Conservation (phyloP, 495 filamentous ascomycete species). For the Hypoxylon crocopeplum region DNA sequence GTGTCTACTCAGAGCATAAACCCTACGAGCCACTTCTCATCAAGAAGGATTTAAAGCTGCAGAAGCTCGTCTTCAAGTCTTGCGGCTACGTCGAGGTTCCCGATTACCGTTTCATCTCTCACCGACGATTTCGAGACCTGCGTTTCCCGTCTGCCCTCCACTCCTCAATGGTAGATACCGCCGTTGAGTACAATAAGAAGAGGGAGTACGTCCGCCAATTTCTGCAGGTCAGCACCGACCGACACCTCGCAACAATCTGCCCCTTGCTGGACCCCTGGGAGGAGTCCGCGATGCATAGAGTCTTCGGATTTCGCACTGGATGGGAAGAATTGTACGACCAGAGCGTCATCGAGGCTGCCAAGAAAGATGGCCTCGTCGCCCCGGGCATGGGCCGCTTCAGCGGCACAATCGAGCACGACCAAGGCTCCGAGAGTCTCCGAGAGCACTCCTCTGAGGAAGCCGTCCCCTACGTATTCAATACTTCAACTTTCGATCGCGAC, state of each 20-base stretch:
- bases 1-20: not conserved
- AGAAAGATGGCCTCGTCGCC: conserved; percentile 32
- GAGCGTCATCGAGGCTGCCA: conserved; percentile 14
- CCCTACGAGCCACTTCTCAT: not conserved
- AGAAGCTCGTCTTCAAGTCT: conserved; percentile 47
- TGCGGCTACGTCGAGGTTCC: conserved; percentile 52
- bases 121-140: not conserved
- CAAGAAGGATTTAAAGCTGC: conserved; percentile 30
- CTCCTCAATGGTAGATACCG: no score
- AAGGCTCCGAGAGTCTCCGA: not conserved
- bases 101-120: conserved; percentile 22
- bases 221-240: conserved; percentile 39
- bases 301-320: conserved; percentile 16
- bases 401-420: conserved; percentile 29
- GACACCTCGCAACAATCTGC: conserved; percentile 35
- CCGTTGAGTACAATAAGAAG: not conserved
- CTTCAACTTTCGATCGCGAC: not conserved
- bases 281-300: conserved; percentile 13
- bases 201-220: not conserved
- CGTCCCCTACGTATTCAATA: not conserved
- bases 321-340: conserved; percentile 18
- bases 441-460: not conserved
- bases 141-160: no score
- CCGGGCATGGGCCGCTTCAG: conserved; percentile 42
- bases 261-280: conserved; percentile 32